phyloP scores from a whole-genome alignment of 2,329 filamentous ascomycete species.

The Stagonosporopsis chrysanthemi region DNA sequence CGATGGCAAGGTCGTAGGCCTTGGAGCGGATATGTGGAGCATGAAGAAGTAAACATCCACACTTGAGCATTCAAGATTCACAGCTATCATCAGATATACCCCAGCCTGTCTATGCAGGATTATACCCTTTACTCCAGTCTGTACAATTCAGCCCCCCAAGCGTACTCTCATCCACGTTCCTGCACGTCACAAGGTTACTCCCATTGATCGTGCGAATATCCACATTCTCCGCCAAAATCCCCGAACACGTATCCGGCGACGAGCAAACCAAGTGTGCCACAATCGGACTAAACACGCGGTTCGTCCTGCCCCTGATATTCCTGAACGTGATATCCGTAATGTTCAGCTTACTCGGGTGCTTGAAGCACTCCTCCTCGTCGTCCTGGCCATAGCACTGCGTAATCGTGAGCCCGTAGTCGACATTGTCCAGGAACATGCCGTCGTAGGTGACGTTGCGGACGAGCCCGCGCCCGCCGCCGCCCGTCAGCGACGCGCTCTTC shows the following conservation, averaged over 20 bases:
- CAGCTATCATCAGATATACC: too few relatives aligned
- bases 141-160: slow-evolving; percentile 21
- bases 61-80: too few relatives aligned
- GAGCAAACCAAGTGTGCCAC: slow-evolving; percentile 21
- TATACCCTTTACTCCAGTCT: slow-evolving; percentile 20
- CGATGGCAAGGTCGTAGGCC: slow-evolving; percentile 37
- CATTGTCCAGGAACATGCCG: slow-evolving; percentile 64
- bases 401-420: slow-evolving; percentile 68
- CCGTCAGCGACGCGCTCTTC: slow-evolving; percentile 64
- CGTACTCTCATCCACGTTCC: slow-evolving; percentile 19
- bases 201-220: slow-evolving; percentile 25
- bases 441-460: slow-evolving; percentile 73
- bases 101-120: slow-evolving; percentile 5
- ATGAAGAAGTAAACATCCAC: slow-evolving; percentile 20
- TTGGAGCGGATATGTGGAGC: slow-evolving; percentile 46
- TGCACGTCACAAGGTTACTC: slow-evolving; percentile 22
- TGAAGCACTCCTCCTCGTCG: slow-evolving; percentile 23
- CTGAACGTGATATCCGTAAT: slow-evolving; percentile 18
- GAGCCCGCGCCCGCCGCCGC: slow-evolving; percentile 66
- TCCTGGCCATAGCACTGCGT: slow-evolving; percentile 69
- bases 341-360: slow-evolving; percentile 22
- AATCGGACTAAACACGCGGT: slow-evolving; percentile 20
- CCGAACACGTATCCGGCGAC: slow-evolving; percentile 18
- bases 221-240: slow-evolving; percentile 23
- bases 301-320: slow-evolving; percentile 15